Base-by-base conservation (phyloP, 768 basidiomycete species). In the Agaricus blazei region DNA sequence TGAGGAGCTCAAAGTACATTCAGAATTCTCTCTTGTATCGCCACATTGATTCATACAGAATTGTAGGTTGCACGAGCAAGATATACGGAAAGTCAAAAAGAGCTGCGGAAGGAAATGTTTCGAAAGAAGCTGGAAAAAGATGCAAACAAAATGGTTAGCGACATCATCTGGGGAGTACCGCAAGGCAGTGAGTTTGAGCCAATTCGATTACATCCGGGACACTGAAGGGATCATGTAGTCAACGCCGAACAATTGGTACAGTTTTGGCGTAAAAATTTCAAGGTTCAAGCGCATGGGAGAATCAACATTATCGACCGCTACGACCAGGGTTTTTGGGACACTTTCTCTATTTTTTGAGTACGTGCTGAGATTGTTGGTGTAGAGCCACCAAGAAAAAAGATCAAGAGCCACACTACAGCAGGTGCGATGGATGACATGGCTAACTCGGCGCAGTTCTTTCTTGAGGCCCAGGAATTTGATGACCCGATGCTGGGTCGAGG, bases 231-330 rank as follows among this genome's bases (percentile, higher is more conserved):
- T 42, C 28, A 14, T 40, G n/a, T 49, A 47, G 50, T 49, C 5
- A 38, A 45, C 28, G 42, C 48, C 42, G 42, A 80, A 48, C 76
- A 75, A n/a, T 67, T 93, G 42, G 73, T 81, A 0, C 79, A 85
- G 54, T 90, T 92, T 62, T 93, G 90, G 90, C 71, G 80, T 56
- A 77, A 82, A 53, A 85, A 80, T 61, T 84, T 88, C 69, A 87
- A 80, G 62, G 73, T 84, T 1, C 87, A 87, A 62, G 78, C 90
- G 2, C 81, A 87, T 63, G 78, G 86, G 24, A 79, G 81, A 51
- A 77, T 79, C 1, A 77, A 78, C 9, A 55, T 62, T 12, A 56
- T 81, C 15, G 67, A 70, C 34, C 40, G 41, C 28, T 7, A 36
- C 9, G 54, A 56, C 3, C 29, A 19, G 49, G 54, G 54, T 56